phyloP scores from a whole-genome alignment of 257 asterid species.

The Sherardia arvensis region DNA sequence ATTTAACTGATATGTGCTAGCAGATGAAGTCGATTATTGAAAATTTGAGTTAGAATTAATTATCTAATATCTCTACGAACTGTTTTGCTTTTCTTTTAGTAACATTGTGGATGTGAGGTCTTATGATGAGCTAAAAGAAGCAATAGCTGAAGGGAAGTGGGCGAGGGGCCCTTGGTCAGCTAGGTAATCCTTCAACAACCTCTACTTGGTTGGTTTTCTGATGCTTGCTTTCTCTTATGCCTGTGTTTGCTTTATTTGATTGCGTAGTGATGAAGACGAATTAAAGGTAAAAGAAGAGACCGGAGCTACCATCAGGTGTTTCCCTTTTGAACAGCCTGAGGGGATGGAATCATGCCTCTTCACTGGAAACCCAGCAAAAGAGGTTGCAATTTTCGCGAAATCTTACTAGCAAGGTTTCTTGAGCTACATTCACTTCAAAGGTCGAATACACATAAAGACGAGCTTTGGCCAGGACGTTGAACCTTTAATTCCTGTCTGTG shows the following conservation, averaged over 20 bases:
- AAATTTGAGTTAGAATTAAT: not conserved
- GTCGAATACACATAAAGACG: not conserved
- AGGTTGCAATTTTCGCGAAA: conserved; percentile 91
- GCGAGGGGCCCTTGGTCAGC: conserved; percentile 99
- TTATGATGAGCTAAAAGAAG: conserved; percentile 84
- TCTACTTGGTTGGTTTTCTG: not conserved
- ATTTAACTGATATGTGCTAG: not conserved
- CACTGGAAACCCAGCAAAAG: conserved; percentile 82
- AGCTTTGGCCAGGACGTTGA: not conserved
- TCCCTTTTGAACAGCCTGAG: conserved; percentile 84
- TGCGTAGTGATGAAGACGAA: conserved; percentile 66
- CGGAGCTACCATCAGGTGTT: conserved; percentile 91
- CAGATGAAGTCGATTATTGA: not conserved
- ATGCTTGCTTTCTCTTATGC: not conserved
- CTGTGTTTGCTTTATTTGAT: conserved; percentile 1
- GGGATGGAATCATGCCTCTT: conserved; percentile 73
- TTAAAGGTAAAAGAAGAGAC: conserved; percentile 87
- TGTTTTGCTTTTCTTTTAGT: conserved; percentile 28
- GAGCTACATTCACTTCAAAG: not conserved
- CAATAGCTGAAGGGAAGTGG: conserved; percentile 88
- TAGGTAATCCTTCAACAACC: conserved; percentile 34
- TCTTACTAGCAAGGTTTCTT: conserved; percentile 41
- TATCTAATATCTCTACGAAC: not conserved
- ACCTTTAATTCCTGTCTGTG: not conserved
- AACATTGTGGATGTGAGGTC: conserved; percentile 88